Base-by-base conservation (phyloP, 1,139 yeast species). In the Candida sanyaensis region DNA sequence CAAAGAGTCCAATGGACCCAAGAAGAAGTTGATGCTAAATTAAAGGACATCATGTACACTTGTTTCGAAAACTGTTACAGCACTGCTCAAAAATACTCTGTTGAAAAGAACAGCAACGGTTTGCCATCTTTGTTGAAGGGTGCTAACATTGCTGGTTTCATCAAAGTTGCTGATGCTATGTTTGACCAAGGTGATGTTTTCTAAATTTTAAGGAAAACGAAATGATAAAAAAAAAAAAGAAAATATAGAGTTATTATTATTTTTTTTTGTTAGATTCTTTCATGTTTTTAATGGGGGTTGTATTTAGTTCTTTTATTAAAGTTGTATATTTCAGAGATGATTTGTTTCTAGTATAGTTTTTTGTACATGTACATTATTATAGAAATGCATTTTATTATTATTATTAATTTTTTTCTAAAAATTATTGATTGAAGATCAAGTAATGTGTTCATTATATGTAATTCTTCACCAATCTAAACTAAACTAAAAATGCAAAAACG, bases 141-240 rank as follows among this genome's bases (percentile, higher is more conserved):
- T 78, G 98, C 98, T 64, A 93, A 93, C 86, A 87, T 93, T 77
- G 97, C 98, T 58, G 97, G 98, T 72, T 93, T 92, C 83, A 84
- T 91, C 69, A 92, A 92, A 83, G 98, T 93, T 64, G 97, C 97
- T 60, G 95, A 89, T 62, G 98, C 97, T 62, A 93, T 93, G 98
- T 86, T 87, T 69, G 96, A 83, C 80, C 96, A 89, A 73, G 99
- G 98, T 80, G 97, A 92, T 64, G 92, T 83, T 52, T 84, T 68
- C 60, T 81, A 78, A 60, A 11, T 34, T 12, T 7, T n/a, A 32
- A 26, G 10, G n/a, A 36, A n/a, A 36, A 26, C 9, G 12, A 13
- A 28, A 29, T 13, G n/a, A 17, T 12, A 28, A 10, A 28, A 28
- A 13, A 26, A 26, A 37, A 37, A 5, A 38, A 38, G 32, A 29